Evolutionary conservation across 495 filamentous ascomycete genomes (phyloP), one percentile per base, ranked within the genome.

Genomic region (Umbilicaria muhlenbergii): DNA sequence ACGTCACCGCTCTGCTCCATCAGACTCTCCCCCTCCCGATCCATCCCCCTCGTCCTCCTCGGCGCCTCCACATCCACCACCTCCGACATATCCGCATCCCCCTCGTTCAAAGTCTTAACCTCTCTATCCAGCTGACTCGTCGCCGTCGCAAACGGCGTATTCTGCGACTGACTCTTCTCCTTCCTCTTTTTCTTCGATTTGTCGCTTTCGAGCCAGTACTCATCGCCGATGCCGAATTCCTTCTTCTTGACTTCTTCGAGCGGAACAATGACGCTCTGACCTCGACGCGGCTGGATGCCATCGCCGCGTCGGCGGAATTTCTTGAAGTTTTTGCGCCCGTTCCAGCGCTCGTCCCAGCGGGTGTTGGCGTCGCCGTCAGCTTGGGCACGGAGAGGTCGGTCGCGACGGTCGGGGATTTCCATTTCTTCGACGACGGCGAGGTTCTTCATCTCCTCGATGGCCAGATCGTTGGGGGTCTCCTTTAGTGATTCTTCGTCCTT

Each of bases 281-380:
- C 68, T 48, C 47, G 71, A 49, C 49, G 64, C 45, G 51, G 58
- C 15, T 46, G 51, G 5, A 68, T 61, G 1, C 67, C 68, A 3
- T 70, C 75, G 2, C 73, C 77, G 38, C 74, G 72, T 44, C 76
- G 73, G 3, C 76, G 72, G 50, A 98, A 98, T 50, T 74, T 80
- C 60, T 98, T 98, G 67, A 95, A 98, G 51, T 98, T 96, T 62
- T 86, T 92, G 5, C 89, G 74, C 0, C 92, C 91, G 55, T 95
- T 94, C 92, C 92, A 98, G 32, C 69, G 67, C 2, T 86, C 79
- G 52, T 95, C 77, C 91, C 92, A 95, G 17, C 86, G 73, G 10
- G 73, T 71, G 42, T 70, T 69, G 36, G 67, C 64, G n/a, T 66
- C 59, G 15, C 51, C 52, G 28, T 59, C 42, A n/a, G 32, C 44